Base-by-base conservation (phyloP, 2,329 filamentous ascomycete genomes). In the Epichloe scottii region DNA sequence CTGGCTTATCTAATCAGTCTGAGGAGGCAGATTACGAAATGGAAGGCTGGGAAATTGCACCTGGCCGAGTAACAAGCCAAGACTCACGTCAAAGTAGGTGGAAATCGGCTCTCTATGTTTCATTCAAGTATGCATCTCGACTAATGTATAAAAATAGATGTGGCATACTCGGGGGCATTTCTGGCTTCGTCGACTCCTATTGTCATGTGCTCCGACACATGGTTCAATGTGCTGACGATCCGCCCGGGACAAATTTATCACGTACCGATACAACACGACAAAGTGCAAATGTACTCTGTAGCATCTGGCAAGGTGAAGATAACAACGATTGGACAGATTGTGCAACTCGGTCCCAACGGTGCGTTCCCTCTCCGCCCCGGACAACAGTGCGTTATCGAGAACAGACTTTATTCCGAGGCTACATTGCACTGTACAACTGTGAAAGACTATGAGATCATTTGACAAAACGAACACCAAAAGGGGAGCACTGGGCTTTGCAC, bases 81-180 rank as follows among this genome's bases (percentile, higher is more conserved):
- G 51, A 53, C 1, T 55, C 59, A 1, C 57, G 59, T 1, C 62
- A 67, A 30, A 71, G 71, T 73, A 60, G 55, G 70, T 63, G 35
- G 10, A 30, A 6, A 35, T 19, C 1, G 4, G 7, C 14, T 11
- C 47, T 21, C 21, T 37, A 35, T 19, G 19, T 35, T 17, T 51
- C 17, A 17, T 37, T 14, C 6, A n/a, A 30, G 10, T 39, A 39
- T 19, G 8, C 35, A 8, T 48, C 17, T 26, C 14, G 14, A 10
- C 46, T 46, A 14, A 53, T 37, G 37, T 17, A n/a, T 12, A 14
- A 19, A 12, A 35, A 10, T 21, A 74, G 71, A 70, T 33, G 57
- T 74, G n/a, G 69, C 66, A 4, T 73, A 68, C 53, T 74, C 71
- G 14, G 69, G 66, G 38, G 61, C 68, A 0, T 74, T 71, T 53